phyloP scores from a whole-genome alignment of 2,329 filamentous ascomycete genomes.

The Exophiala viscosa region DNA sequence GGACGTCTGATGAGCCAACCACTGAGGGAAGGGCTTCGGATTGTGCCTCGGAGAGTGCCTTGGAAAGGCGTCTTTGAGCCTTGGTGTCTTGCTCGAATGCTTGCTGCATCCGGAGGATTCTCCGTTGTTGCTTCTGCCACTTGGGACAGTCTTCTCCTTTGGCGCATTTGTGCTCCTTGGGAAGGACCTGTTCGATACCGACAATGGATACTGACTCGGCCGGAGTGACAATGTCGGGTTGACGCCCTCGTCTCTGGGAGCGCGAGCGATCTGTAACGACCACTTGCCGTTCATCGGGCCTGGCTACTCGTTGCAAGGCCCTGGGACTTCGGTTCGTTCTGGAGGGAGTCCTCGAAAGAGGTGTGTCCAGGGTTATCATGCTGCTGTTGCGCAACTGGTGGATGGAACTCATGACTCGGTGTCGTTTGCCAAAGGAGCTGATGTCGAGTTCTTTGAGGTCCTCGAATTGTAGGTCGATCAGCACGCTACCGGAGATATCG shows the following conservation, averaged over 20 bases:
- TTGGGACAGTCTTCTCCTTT: conserved; percentile 85
- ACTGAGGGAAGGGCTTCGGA: conserved; percentile 81
- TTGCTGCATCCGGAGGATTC: conserved; percentile 69
- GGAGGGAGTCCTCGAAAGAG: conserved; percentile 19
- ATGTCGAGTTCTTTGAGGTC: conserved; percentile 65
- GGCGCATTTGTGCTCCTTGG: conserved; percentile 76
- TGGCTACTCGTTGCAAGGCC: conserved; percentile 21
- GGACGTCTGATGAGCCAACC: conserved; percentile 84
- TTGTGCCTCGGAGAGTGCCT: conserved; percentile 66
- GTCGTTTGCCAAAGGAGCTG: conserved; percentile 60
- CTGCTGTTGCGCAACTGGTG: conserved; percentile 45
- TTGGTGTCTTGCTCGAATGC: conserved; percentile 59
- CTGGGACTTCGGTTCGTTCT: conserved; percentile 16
- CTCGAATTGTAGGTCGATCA: conserved; percentile 88
- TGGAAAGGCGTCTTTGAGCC: conserved; percentile 49
- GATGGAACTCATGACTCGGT: conserved; percentile 58
- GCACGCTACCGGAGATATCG: conserved; percentile 82
- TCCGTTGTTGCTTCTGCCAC: conserved; percentile 73
- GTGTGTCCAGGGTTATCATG: conserved; percentile 23
- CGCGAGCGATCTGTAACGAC: conserved; percentile 21
- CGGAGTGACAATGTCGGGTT: conserved; percentile 58
- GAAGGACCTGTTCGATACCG: conserved; percentile 82
- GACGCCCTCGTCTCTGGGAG: conserved; percentile 29
- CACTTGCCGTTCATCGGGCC: conserved; percentile 23
- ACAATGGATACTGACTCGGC: conserved; percentile 86